These are phyloP conservation scores for Suhomyces panamericanus DNA, from an alignment of 1,139 yeast species.

Conservation along the genomic window DNA sequence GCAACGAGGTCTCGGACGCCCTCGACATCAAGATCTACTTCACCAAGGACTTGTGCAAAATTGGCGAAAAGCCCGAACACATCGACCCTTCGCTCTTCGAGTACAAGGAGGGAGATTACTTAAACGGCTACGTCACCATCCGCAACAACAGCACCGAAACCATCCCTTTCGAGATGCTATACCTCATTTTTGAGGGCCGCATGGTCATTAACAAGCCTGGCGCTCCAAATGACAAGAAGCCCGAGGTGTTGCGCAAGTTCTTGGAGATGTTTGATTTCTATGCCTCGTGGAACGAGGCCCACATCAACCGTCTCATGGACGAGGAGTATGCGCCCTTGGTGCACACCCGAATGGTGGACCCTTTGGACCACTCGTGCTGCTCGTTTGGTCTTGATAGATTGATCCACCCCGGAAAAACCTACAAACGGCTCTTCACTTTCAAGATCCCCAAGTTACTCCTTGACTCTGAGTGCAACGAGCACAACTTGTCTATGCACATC, in stretches of 20 bases:
- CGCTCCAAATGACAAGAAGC: conserved; percentile 16
- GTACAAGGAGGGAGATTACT: conserved; percentile 42
- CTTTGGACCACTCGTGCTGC: conserved; percentile 28
- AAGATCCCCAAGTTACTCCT: conserved; percentile 23
- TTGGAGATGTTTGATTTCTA: conserved; percentile 48
- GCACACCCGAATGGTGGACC: conserved; percentile 25
- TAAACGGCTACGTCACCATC: conserved; percentile 40
- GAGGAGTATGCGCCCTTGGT: conserved; percentile 22
- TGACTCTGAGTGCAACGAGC: conserved; percentile 25
- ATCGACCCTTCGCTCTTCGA: conserved; percentile 39
- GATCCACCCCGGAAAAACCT: conserved; percentile 13
- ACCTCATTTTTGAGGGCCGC: conserved; percentile 43
- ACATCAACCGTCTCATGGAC: conserved; percentile 34
- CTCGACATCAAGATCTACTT: conserved; percentile 33
- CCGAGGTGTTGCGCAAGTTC: conserved; percentile 25
- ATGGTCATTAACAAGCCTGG: conserved; percentile 19
- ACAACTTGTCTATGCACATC: conserved; percentile 21
- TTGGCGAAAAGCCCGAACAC: conserved; percentile 28
- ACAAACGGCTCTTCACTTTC: conserved; percentile 24
- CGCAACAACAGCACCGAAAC: conserved; percentile 27
- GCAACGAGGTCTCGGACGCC: conserved; percentile 28
- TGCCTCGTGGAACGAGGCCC: conserved; percentile 39
- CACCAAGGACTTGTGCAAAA: conserved; percentile 38
- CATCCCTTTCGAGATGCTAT: conserved; percentile 44
- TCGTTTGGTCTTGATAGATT: conserved; percentile 11